phyloP scores from a whole-genome alignment of 75 land plant species.

The Cunninghamia lanceolata region DNA sequence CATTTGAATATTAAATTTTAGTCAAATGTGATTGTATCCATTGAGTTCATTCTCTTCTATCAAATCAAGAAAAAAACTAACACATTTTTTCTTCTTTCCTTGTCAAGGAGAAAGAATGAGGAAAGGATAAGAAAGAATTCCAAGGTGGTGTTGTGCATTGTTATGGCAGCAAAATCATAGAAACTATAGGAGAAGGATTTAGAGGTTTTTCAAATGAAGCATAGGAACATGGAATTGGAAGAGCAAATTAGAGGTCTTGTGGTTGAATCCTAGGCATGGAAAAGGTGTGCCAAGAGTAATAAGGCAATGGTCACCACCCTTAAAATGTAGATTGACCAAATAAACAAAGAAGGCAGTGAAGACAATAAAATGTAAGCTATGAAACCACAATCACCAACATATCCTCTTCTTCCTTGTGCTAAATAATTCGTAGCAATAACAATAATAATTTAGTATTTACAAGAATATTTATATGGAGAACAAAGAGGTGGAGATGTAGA shows the following conservation, averaged over 20 bases:
- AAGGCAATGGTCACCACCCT: constrained; percentile 29
- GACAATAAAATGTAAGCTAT: not conserved
- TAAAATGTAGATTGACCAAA: constrained; percentile 33
- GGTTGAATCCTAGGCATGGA: constrained; percentile 35
- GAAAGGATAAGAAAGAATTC: constrained; percentile 29
- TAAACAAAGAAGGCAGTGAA: not conserved
- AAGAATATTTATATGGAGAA: not conserved
- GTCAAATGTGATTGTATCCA: not conserved
- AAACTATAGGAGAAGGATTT: constrained; percentile 35
- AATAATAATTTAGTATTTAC: too few relatives aligned
- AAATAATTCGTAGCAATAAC: not conserved
- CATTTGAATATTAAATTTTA: not conserved
- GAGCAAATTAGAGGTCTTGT: constrained; percentile 25
- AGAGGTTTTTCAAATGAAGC: constrained; percentile 33
- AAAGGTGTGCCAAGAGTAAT: constrained; percentile 25
- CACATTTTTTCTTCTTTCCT: not conserved
- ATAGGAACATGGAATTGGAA: constrained; percentile 35
- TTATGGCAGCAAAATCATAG: constrained; percentile 15
- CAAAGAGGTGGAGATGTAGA: constrained; percentile 4
- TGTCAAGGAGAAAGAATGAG: constrained; percentile 31
- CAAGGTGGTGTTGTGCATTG: constrained; percentile 10
- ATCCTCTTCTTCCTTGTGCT: not conserved
- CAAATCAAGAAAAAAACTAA: not conserved
- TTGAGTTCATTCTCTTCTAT: not conserved
- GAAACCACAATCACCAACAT: not conserved